phyloP scores from a whole-genome alignment of 2,329 filamentous ascomycete species.

The Aspergillaceae sp. region DNA sequence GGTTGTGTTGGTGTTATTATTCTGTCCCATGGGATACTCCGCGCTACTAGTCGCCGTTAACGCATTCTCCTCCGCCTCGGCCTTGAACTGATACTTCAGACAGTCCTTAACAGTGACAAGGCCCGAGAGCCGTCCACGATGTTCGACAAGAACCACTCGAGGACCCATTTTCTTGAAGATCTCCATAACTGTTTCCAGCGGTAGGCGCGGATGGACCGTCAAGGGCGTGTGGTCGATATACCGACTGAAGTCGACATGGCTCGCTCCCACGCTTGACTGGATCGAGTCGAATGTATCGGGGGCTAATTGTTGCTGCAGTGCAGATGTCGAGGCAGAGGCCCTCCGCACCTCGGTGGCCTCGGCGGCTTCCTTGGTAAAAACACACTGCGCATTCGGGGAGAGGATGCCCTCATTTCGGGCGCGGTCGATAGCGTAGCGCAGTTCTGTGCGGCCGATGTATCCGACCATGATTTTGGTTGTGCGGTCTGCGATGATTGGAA shows the following conservation, averaged over 20 bases:
- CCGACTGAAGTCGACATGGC: slow-evolving; percentile 67
- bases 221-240: slow-evolving; percentile 87
- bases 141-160: slow-evolving; percentile 83
- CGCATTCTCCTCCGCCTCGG: slow-evolving; percentile 69
- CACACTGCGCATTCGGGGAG: slow-evolving; percentile 61
- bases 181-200: slow-evolving; percentile 96
- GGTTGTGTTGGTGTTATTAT: slow-evolving; percentile 1
- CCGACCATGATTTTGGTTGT: slow-evolving; percentile 67
- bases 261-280: slow-evolving; percentile 47
- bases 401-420: slow-evolving; percentile 60
- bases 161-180: slow-evolving; percentile 97
- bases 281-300: slow-evolving; percentile 54
- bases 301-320: slow-evolving; percentile 16
- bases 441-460: slow-evolving; percentile 85
- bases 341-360: slow-evolving; percentile 25
- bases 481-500: slow-evolving; percentile 75
- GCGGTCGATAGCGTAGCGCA: slow-evolving; percentile 81
- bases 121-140: slow-evolving; percentile 72
- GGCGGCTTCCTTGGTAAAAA: slow-evolving; percentile 54
- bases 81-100: slow-evolving; percentile 93
- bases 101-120: slow-evolving; percentile 96
- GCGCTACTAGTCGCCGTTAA: slow-evolving; percentile 26
- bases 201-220: slow-evolving; percentile 79
- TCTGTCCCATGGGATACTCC: slow-evolving; percentile 15
- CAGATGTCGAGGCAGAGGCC: slow-evolving; percentile 12